phyloP scores from a whole-genome alignment of 768 basidiomycete species.

The Xanthoconium stramineum region DNA sequence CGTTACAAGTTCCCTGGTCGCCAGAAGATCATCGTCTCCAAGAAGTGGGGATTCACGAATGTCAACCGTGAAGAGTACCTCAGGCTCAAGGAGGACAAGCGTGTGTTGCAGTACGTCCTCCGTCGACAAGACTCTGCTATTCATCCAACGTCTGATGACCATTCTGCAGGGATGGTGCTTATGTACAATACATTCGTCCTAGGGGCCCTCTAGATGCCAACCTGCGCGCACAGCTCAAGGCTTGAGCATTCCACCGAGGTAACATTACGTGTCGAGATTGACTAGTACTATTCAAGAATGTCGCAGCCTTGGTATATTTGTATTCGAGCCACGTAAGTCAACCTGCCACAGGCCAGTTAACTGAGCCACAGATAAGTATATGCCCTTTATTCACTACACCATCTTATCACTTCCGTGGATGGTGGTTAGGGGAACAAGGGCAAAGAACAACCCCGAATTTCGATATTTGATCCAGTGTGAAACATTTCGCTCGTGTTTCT shows the following conservation, averaged over 20 bases:
- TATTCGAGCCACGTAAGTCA: constrained; percentile 6
- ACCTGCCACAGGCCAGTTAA: neutral
- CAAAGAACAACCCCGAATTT: constrained; percentile 47
- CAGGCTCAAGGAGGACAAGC: constrained; percentile 86
- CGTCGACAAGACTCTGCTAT: neutral
- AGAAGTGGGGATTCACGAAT: constrained; percentile 99
- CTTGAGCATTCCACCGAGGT: constrained; percentile 37
- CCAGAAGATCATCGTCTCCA: constrained; percentile 94
- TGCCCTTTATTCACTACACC: constrained; percentile 77
- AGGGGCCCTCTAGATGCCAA: constrained; percentile 85
- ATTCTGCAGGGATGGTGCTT: constrained; percentile 70
- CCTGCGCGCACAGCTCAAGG: constrained; percentile 78
- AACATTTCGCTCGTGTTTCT: constrained; percentile 13
- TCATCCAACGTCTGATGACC: neutral
- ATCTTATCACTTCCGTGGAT: constrained; percentile 45
- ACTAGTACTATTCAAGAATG: constrained; percentile 19
- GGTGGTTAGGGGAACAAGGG: constrained; percentile 84
- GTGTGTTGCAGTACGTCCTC: constrained; percentile 74
- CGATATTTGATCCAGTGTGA: constrained; percentile 15
- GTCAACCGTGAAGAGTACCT: constrained; percentile 87
- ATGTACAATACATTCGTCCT: constrained; percentile 89
- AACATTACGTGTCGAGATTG: constrained; percentile 6
- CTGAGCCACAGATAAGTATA: constrained; percentile 7
- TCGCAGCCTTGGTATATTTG: constrained; percentile 18
- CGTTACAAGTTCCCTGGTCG: constrained; percentile 99